Evolutionary conservation across 345 rosid species (phyloP).

Genomic region (Eutrema heterophyllum): DNA sequence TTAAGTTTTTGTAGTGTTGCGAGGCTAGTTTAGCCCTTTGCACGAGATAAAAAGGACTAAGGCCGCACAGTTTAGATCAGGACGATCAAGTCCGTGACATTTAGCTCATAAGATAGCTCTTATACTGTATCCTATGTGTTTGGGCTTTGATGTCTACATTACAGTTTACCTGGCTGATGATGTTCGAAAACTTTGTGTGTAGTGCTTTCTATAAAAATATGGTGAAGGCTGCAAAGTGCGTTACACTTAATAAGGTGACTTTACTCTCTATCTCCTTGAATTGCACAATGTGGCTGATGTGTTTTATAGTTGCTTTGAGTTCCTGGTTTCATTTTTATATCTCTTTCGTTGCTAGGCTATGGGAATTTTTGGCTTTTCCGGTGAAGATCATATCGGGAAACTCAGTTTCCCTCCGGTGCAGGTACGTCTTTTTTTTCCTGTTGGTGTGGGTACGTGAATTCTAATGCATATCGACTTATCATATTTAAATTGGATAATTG

Average conservation of each 20-base stretch:
- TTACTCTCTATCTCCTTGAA: too few species aligned
- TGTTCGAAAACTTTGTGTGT: neutral
- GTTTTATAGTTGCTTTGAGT: neutral
- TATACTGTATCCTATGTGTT: too few species aligned
- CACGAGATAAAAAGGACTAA: too few species aligned
- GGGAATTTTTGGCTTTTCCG: conserved; percentile 84
- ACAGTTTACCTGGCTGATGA: too few species aligned
- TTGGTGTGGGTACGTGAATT: neutral
- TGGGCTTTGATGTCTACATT: neutral
- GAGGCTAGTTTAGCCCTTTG: too few species aligned
- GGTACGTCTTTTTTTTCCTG: conserved; percentile 31
- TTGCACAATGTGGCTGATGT: neutral
- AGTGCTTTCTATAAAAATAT: too few species aligned
- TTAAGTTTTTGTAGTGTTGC: too few species aligned
- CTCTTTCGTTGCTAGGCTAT: conserved; percentile 41
- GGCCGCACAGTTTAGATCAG: too few species aligned
- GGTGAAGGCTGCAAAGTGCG: too few species aligned
- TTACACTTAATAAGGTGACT: too few species aligned
- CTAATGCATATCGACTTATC: neutral
- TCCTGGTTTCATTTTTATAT: neutral
- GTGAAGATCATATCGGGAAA: conserved; percentile 93
- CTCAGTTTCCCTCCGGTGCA: conserved; percentile 86
- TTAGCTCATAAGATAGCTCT: too few species aligned
- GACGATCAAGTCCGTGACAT: too few species aligned
- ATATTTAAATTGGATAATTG: neutral